Conservation (phyloP, 139 green algal species). For the Chlorella sorokiniana region DNA sequence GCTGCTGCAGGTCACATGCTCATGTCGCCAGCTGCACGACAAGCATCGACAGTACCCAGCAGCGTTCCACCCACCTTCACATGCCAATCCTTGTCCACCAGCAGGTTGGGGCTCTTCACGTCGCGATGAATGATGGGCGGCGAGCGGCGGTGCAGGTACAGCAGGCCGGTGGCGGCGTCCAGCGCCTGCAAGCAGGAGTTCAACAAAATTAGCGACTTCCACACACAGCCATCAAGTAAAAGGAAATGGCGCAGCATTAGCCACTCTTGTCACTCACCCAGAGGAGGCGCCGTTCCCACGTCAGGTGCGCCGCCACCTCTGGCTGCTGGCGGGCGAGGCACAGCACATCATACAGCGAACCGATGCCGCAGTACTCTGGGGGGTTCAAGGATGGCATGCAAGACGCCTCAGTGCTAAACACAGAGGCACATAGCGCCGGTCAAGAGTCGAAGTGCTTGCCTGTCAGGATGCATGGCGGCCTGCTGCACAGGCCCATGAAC, state of each 20-base stretch:
- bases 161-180: conserved; percentile 2
- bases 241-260: too few relatives aligned
- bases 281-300: background rate
- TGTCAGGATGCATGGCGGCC: background rate
- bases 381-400: too few relatives aligned
- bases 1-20: background rate
- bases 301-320: background rate
- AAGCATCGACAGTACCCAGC: too few relatives aligned
- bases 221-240: too few relatives aligned
- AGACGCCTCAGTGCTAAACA: too few relatives aligned
- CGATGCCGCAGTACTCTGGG: background rate
- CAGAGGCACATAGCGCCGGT: too few relatives aligned
- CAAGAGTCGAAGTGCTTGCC: too few relatives aligned
- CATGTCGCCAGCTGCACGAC: background rate
- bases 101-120: background rate
- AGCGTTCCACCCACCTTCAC: too few relatives aligned
- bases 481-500: background rate
- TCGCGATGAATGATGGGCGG: background rate
- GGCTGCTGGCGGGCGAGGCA: background rate
- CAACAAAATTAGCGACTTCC: too few relatives aligned
- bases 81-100: background rate
- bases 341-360: background rate
- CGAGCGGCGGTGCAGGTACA: conserved; percentile 3
- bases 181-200: background rate
- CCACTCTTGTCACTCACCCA: too few relatives aligned